These are phyloP conservation scores for Zizania palustris DNA, from an alignment of 202 grass and related monocot genomes.

Conservation along the genomic window DNA sequence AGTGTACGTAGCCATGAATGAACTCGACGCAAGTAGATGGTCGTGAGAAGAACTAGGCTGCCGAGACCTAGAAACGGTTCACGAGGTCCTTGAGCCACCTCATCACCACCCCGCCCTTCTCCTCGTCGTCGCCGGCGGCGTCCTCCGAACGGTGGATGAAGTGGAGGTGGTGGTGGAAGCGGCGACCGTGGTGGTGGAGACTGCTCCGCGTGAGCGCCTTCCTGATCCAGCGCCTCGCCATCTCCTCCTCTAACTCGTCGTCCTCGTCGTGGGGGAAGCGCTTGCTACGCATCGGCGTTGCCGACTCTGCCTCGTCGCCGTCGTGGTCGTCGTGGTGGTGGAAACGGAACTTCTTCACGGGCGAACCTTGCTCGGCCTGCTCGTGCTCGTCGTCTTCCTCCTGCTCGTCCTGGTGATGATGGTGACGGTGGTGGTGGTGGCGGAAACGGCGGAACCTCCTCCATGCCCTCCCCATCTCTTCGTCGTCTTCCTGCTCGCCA, in stretches of 20 bases:
- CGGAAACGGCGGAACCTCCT: slow-evolving; percentile 40
- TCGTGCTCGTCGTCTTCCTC: slow-evolving; percentile 11
- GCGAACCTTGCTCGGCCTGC: not conserved
- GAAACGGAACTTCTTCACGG: not conserved
- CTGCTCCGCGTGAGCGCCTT: slow-evolving; percentile 31
- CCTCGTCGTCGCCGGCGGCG: not conserved
- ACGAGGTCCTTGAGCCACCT: slow-evolving; percentile 50
- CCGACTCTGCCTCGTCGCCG: not conserved
- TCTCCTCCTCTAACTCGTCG: slow-evolving; percentile 35
- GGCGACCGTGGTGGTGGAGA: not conserved
- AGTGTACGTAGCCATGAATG: too few species aligned
- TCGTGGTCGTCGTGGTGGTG: not conserved
- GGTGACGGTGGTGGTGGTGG: slow-evolving; percentile 36
- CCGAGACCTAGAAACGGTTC: slow-evolving; percentile 46
- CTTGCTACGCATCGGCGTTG: not conserved
- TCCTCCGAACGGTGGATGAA: not conserved
- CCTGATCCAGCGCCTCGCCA: slow-evolving; percentile 28
- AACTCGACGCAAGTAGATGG: too few species aligned
- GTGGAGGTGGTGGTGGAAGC: slow-evolving; percentile 11
- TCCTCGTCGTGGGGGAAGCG: slow-evolving; percentile 12
- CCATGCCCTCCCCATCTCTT: slow-evolving; percentile 20
- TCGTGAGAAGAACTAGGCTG: not conserved
- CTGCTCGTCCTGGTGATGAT: not conserved
- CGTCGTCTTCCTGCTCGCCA: slow-evolving; percentile 13
- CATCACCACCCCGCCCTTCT: slow-evolving; percentile 40